Base-by-base conservation (phyloP, 2,329 filamentous ascomycete species). In the Pyricularia sp. region DNA sequence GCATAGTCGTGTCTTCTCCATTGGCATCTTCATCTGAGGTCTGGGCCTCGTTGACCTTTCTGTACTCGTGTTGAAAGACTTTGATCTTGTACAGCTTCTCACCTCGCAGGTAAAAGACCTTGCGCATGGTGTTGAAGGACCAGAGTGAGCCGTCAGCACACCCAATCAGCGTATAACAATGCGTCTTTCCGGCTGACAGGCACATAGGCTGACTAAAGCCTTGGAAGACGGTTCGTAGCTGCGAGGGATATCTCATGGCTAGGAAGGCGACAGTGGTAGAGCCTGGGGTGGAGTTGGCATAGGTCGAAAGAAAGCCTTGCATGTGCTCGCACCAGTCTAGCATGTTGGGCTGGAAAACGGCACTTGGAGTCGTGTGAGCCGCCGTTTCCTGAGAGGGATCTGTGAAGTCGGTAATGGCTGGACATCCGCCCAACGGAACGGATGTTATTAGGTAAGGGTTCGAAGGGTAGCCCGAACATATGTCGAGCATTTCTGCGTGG, bases 361-460 rank as follows among this genome's bases (percentile, higher is more conserved):
- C 81, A 23, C 81, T 79, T 12, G 84, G 80, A 65, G 80, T 81
- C 23, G 83, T 81, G 67, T 85, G 82, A 72, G 85, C 86, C 2
- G 85, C 85, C 20, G 80, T 80, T 73, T 88, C 85, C 70, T 77
- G 79, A 71, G 81, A 84, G 1, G 86, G 85, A 28, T 81, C 79
- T 26, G 79, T 79, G 11, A 88, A 77, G 74, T 88, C 85, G 5
- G 85, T 79, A 11, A 88, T 74, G 26, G 83, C 84, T 26, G 82
- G 77, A 26, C 83, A 80, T 68, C 86, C 86, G 25, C 84, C 85
- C 17, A 87, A 78, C 0, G 86, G 85, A 4, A 81, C 79, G 1
- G 85, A 86, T 7, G 83, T 82, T n/a, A 88, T 78, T 10, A 87
- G 74, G 71, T 84, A 85, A 0, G 86, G 86, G 69, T 84, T 78